Base-by-base conservation (phyloP, 176 grass and related monocot species). In the Saccharum officinarum region DNA sequence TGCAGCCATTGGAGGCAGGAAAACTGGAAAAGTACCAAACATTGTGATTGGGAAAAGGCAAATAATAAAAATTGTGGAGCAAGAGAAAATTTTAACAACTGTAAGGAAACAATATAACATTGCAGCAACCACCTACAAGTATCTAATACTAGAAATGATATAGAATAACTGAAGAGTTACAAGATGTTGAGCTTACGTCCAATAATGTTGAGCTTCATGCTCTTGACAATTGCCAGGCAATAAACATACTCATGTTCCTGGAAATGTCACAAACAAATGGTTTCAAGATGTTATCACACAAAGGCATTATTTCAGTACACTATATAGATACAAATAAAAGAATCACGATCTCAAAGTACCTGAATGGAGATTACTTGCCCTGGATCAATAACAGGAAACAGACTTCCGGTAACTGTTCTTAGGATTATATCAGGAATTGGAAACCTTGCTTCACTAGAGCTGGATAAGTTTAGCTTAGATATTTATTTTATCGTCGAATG, bases 221-320 rank as follows among this genome's bases (percentile, higher is more conserved):
- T 94, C 90, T 87, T 92, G 9, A 91, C 82, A 70, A 97, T 54
- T 8, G 92, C 95, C 81, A 97, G 84, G 67, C 95, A 97, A 86
- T 97, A 94, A 31, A 94, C 52, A 18, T 79, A 91, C 22, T 92
- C 88, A 81, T 87, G 81, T 62, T 85, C 77, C 95, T 97, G 88
- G 76, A 92, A 49, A 83, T 75, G 30, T 50, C 41, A 69, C 68
- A 78, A 9, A 44, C 9, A 26, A 16, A 74, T 77, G 2, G 13
- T 75, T 82, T 84, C 0, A 76, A 69, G 75, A 41, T 67, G 50
- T 4, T 34, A 82, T 81, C 10, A 46, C 63, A 80, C 22, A 52
- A 52, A 40, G 55, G 67, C 8, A 39, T 40, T 36, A 41, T 78
- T 70, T 77, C 69, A 75, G 33, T 8, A 8, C 23, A 39, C 1